These are phyloP conservation scores for Trichosporon inkin DNA, from an alignment of 1,284 basidiomycete species.

Conservation along the genomic window DNA sequence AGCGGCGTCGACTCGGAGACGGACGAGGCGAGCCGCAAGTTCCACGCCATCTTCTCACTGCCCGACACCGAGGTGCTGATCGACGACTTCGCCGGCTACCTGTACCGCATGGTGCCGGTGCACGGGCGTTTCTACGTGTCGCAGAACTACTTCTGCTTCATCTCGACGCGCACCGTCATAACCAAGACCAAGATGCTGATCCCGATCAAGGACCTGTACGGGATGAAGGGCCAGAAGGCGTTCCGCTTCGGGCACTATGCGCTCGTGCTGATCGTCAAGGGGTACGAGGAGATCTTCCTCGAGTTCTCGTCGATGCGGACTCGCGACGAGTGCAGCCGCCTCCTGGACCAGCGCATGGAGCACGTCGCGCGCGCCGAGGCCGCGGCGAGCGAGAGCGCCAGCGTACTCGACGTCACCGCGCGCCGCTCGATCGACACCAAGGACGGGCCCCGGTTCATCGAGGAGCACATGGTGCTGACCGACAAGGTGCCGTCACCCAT, in stretches of 20 bases:
- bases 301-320: constrained; percentile 79
- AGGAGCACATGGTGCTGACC: constrained; percentile 20
- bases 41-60: constrained; percentile 72
- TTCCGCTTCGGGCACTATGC: constrained; percentile 85
- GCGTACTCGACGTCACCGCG: neutral
- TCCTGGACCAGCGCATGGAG: constrained; percentile 78
- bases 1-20: constrained; percentile 21
- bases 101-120: constrained; percentile 79
- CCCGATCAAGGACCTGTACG: constrained; percentile 80
- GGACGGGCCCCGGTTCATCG: constrained; percentile 8
- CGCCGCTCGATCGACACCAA: neutral
- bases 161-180: constrained; percentile 69
- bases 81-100: constrained; percentile 81
- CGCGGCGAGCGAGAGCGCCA: neutral
- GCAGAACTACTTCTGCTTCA: constrained; percentile 83
- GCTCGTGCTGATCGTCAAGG: constrained; percentile 82
- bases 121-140: constrained; percentile 82
- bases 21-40: constrained; percentile 53
- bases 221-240: constrained; percentile 77
- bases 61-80: constrained; percentile 79
- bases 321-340: constrained; percentile 66
- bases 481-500: constrained; percentile 55
- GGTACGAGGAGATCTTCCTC: constrained; percentile 95
- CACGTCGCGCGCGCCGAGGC: constrained; percentile 39
- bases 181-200: constrained; percentile 84